Evolutionary conservation across 768 basidiomycete species (phyloP), one percentile per base, ranked within the genome.

Genomic region (Daedalea quercina): DNA sequence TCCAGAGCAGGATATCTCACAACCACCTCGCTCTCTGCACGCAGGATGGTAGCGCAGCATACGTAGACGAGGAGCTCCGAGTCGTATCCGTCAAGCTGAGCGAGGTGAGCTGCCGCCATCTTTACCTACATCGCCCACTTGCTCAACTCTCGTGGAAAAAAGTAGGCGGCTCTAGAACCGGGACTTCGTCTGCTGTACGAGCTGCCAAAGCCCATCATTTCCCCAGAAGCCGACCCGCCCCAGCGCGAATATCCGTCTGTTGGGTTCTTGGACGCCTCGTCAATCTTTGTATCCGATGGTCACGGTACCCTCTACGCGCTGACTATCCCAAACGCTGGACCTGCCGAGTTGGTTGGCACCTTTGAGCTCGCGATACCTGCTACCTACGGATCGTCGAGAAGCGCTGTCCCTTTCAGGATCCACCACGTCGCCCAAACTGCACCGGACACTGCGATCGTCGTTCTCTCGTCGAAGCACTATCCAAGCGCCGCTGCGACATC

Each of bases 1-100:
- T 92, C 51, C 85, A 88, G 65, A 88, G 85, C 61, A 76, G 91
- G 46, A 88, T 94, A 54, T 78, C 84, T 15, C 87, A 93, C 66
- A 92, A 94, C 59, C 91, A 94, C 63, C 76, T 94, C 13, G 69
- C 76, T 12, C 67, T 80, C 2, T 76, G 78, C 19, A 63, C 65
- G 15, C 64, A 74, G 33, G 70, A 73, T 11, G 68, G 72, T 20
- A 71, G 72, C 22, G 81, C 81, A 2, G 68, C 83, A 24, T 94
- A 91, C 60, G 69, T 93, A 23, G 90, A 92, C 60, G 71, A 76
- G 31, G 72, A 79, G 3, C 76, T 78, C 50, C 76, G 73, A 49
- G 79, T 91, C 11, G 73, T 90, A 45, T 59, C 79, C 6, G 70
- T 87, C n/a, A 72, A 76, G 40, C 48, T 89, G 42, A 67, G 76